phyloP scores from a whole-genome alignment of 495 filamentous ascomycete species.

The Choiromyces venosus region DNA sequence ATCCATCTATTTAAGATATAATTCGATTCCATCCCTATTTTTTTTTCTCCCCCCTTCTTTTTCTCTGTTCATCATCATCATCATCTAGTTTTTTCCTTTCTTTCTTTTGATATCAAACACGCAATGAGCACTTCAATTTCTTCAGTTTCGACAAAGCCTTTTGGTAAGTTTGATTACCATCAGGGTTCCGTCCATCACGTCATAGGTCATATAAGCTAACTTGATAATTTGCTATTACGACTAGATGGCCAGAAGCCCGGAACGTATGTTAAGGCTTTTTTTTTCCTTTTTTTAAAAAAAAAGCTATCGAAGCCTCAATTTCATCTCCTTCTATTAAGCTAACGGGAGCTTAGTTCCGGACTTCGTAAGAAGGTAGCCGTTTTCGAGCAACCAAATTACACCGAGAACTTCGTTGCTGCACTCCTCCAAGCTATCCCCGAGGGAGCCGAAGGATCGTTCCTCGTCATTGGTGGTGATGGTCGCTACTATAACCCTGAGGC shows the following conservation, averaged over 20 bases:
- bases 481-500: slow-evolving; percentile 96
- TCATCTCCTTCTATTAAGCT: slow-evolving; percentile 27
- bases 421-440: slow-evolving; percentile 95
- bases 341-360: slow-evolving; percentile 64
- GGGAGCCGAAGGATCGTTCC: slow-evolving; percentile 75
- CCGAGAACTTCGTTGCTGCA: slow-evolving; percentile 88
- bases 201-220: slow-evolving; percentile 12
- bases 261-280: slow-evolving; percentile 68
- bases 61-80: background rate
- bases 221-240: slow-evolving; percentile 47
- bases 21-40: background rate
- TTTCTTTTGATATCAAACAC: background rate
- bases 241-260: slow-evolving; percentile 89
- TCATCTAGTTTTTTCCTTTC: too few relatives aligned
- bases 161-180: slow-evolving; percentile 23
- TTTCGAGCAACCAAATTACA: slow-evolving; percentile 92
- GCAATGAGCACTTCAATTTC: slow-evolving; percentile 35
- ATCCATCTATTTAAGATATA: background rate
- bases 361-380: slow-evolving; percentile 98
- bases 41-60: background rate
- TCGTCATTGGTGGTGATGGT: slow-evolving; percentile 97
- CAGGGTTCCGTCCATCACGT: background rate
- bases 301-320: background rate
- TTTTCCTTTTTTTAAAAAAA: slow-evolving; percentile 17
- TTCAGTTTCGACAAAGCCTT: slow-evolving; percentile 34